Evolutionary conservation across 768 basidiomycete species (phyloP).

Genomic region (Tulasnella sp.): DNA sequence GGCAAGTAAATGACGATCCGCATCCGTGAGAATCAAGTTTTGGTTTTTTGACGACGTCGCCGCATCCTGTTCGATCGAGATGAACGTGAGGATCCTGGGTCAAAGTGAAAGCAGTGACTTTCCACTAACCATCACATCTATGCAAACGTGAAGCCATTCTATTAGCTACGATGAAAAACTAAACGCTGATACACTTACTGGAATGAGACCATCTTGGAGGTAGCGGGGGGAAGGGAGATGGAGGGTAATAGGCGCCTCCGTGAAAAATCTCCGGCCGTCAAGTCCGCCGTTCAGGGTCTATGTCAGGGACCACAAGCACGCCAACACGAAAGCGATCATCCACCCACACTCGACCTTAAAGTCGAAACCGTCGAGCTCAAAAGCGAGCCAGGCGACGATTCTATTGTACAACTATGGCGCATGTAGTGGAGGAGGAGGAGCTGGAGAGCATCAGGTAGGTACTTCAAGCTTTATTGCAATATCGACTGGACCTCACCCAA

Average conservation of each 20-base stretch:
- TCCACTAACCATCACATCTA: conserved; percentile 61
- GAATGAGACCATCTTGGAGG: conserved; percentile 53
- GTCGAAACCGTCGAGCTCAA: neutral
- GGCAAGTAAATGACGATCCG: conserved; percentile 63
- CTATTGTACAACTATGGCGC: neutral
- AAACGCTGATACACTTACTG: conserved; percentile 42
- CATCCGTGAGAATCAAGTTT: conserved; percentile 81
- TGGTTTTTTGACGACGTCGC: conserved; percentile 87
- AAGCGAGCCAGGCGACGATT: neutral
- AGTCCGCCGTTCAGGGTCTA: conserved; percentile 5
- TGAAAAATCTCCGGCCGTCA: conserved; percentile 15
- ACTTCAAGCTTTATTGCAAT: neutral
- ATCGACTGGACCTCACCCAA: conserved; percentile 21
- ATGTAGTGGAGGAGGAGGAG: conserved; percentile 45
- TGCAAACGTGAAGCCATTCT: conserved; percentile 20
- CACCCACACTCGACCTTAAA: neutral
- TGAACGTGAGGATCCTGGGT: neutral
- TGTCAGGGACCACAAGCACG: conserved; percentile 5
- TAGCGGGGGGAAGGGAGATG: conserved; percentile 26
- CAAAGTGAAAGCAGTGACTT: neutral
- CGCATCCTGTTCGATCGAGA: conserved; percentile 46
- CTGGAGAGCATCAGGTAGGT: conserved; percentile 57
- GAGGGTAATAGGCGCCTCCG: neutral
- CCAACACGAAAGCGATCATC: neutral
- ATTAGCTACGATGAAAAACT: conserved; percentile 9